A percentile compares a stretch with the other conserved stretches of the same genome.
These are phyloP conservation scores for Ascomycota sp. DNA, from an alignment of 2,329 filamentous ascomycete genomes.

Conservation along the genomic window DNA sequence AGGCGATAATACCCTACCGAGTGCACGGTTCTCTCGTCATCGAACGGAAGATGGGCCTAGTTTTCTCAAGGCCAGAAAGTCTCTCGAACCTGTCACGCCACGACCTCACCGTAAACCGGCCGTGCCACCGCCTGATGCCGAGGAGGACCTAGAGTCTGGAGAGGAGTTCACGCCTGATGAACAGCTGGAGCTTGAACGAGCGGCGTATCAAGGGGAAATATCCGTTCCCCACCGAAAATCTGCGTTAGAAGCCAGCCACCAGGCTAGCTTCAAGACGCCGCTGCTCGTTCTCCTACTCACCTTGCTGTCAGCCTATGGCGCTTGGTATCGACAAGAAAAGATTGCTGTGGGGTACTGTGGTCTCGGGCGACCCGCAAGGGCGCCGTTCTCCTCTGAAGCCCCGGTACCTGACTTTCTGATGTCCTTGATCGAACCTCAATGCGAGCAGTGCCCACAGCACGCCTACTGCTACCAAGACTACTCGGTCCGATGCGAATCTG, in stretches of 20 bases:
- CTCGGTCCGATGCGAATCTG: slow-evolving; percentile 57
- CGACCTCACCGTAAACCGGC: slow-evolving; percentile 14
- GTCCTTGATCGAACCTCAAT: slow-evolving; percentile 51
- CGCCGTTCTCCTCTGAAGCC: slow-evolving; percentile 24
- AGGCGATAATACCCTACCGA: slow-evolving; percentile 19
- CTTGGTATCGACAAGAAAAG: slow-evolving; percentile 86
- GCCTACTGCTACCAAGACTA: slow-evolving; percentile 70
- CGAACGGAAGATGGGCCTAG: slow-evolving; percentile 16
- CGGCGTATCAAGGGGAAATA: slow-evolving; percentile 30
- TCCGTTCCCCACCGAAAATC: slow-evolving; percentile 21
- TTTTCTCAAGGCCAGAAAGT: slow-evolving; percentile 20
- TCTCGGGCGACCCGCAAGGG: slow-evolving; percentile 40
- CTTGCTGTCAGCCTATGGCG: slow-evolving; percentile 47
- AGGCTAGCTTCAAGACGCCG: slow-evolving; percentile 35
- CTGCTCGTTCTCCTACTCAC: slow-evolving; percentile 49
- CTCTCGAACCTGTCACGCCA: slow-evolving; percentile 31
- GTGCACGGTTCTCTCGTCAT: slow-evolving; percentile 21
- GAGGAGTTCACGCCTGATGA: slow-evolving; percentile 92
- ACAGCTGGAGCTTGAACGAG: slow-evolving; percentile 56
- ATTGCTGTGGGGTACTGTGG: slow-evolving; percentile 90
- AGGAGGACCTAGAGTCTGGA: slow-evolving; percentile 35
- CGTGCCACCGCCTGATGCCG: too few relatives aligned
- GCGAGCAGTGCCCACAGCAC: slow-evolving; percentile 75
- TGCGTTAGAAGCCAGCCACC: slow-evolving; percentile 12
- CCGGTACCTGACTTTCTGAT: slow-evolving; percentile 50